phyloP scores from a whole-genome alignment of 352 stramenopile genomes.

The Pythium phragmitis region DNA sequence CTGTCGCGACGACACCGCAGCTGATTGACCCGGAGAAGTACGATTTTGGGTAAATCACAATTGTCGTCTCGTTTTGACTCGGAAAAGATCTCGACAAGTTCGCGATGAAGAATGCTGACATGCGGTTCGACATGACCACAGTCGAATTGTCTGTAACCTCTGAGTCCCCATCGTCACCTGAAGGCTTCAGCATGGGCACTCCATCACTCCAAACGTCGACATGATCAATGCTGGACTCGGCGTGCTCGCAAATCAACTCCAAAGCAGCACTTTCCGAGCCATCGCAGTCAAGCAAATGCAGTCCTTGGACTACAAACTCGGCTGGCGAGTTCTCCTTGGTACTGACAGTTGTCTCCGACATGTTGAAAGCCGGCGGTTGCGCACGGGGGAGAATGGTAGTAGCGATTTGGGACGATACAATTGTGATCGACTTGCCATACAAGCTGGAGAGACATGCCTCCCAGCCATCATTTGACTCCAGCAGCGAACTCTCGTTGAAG shows the following conservation, averaged over 20 bases:
- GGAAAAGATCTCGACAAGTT: not conserved
- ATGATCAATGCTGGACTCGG: not conserved
- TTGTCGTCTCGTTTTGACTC: constrained; percentile 3
- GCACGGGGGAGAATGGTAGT: constrained; percentile 1
- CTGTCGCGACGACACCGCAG: constrained; percentile 22
- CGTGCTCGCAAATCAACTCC: constrained; percentile 8
- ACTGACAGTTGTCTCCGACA: not conserved
- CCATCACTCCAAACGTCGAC: not conserved
- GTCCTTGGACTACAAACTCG: constrained; percentile 1
- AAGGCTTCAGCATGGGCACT: not conserved
- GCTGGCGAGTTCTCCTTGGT: constrained; percentile 1
- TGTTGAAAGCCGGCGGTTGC: not conserved
- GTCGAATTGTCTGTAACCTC: not conserved
- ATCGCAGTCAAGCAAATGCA: constrained; percentile 20
- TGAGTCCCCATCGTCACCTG: not conserved
- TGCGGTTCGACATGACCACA: not conserved
- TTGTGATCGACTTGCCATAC: constrained; percentile 12
- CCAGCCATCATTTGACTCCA: not conserved
- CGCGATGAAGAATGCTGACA: constrained; percentile 1
- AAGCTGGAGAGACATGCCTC: constrained; percentile 1
- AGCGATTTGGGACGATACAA: not conserved
- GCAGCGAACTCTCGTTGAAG: not conserved
- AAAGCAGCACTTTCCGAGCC: constrained; percentile 19
- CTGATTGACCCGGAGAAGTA: constrained; percentile 36
- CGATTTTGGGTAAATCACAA: constrained; percentile 25